A percentile compares a stretch with the other conserved stretches of the same genome.
Evolutionary conservation across 2,329 filamentous ascomycete genomes (phyloP).

Genomic region (Dactylellina leptospora): DNA sequence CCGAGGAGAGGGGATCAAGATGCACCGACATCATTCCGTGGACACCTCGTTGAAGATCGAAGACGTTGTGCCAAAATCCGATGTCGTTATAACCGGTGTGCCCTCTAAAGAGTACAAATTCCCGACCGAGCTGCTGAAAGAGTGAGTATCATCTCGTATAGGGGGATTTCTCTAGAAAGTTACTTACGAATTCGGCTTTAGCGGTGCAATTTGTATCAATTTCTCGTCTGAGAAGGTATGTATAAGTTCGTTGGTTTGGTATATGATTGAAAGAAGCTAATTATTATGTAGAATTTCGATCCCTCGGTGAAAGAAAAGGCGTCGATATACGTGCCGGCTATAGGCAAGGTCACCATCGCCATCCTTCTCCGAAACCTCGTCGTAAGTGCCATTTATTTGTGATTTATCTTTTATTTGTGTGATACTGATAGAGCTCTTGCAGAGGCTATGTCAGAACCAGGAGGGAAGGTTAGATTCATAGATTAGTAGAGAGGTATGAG

Average conservation of each 20-base stretch:
- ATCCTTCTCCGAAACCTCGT: constrained; percentile 88
- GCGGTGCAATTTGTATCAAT: constrained; percentile 95
- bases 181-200: constrained; percentile 12
- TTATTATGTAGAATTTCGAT: constrained; percentile 73
- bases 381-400: constrained; percentile 66
- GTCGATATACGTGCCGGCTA: constrained; percentile 94
- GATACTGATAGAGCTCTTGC: not conserved
- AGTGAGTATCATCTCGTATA: constrained; percentile 61
- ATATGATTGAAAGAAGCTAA: not conserved
- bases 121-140: constrained; percentile 79
- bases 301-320: constrained; percentile 92
- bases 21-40: constrained; percentile 83
- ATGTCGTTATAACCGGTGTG: constrained; percentile 94
- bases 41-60: constrained; percentile 81
- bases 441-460: constrained; percentile 38
- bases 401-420: not conserved
- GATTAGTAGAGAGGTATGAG: not conserved
- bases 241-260: constrained; percentile 36
- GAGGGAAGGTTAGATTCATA: constrained; percentile 3
- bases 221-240: constrained; percentile 81
- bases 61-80: constrained; percentile 84
- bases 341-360: constrained; percentile 97
- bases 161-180: not conserved
- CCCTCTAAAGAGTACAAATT: constrained; percentile 90
- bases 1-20: constrained; percentile 84